phyloP scores from a whole-genome alignment of 352 stramenopile genomes.

The Globisporangium nagaii region DNA sequence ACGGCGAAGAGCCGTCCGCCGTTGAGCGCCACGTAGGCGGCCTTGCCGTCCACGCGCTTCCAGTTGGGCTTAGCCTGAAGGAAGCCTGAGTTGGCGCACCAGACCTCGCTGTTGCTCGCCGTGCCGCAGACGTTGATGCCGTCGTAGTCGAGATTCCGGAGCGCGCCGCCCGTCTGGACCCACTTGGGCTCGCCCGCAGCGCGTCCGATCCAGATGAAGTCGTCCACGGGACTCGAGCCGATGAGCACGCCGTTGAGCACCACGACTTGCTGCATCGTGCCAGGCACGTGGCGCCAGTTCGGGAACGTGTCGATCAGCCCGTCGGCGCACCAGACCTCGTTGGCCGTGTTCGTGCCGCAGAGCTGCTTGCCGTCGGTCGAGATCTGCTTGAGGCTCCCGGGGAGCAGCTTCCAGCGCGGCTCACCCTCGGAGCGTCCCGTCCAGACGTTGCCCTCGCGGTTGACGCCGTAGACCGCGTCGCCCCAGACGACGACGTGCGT shows the following conservation, averaged over 20 bases:
- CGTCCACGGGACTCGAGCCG: constrained; percentile 4
- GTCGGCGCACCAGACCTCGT: constrained; percentile 26
- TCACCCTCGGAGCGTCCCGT: constrained; percentile 2
- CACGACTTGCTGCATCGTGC: constrained; percentile 2
- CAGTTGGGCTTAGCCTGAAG: constrained; percentile 1
- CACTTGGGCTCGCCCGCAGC: constrained; percentile 17
- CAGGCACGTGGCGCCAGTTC: constrained; percentile 1
- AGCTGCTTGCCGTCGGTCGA: constrained; percentile 25
- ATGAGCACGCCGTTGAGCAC: constrained; percentile 12
- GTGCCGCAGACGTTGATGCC: constrained; percentile 18
- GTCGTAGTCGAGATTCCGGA: constrained; percentile 23
- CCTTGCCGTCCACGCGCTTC: constrained; percentile 4
- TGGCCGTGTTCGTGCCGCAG: constrained; percentile 9
- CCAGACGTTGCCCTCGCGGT: constrained; percentile 15
- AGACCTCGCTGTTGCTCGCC: constrained; percentile 10
- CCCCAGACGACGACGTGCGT: constrained; percentile 21
- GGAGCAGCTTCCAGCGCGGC: constrained; percentile 9
- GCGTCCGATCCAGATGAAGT: constrained; percentile 13
- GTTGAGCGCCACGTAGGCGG: background rate
- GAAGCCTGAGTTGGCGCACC: constrained; percentile 9
- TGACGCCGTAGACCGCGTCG: constrained; percentile 17
- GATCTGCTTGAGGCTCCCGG: constrained; percentile 15
- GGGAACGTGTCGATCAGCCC: constrained; percentile 8
- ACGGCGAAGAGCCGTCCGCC: constrained; percentile 3
- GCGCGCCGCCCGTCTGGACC: constrained; percentile 10